Evolutionary conservation across 169 alveolate species (phyloP).

Genomic region (Babesia sp.): DNA sequence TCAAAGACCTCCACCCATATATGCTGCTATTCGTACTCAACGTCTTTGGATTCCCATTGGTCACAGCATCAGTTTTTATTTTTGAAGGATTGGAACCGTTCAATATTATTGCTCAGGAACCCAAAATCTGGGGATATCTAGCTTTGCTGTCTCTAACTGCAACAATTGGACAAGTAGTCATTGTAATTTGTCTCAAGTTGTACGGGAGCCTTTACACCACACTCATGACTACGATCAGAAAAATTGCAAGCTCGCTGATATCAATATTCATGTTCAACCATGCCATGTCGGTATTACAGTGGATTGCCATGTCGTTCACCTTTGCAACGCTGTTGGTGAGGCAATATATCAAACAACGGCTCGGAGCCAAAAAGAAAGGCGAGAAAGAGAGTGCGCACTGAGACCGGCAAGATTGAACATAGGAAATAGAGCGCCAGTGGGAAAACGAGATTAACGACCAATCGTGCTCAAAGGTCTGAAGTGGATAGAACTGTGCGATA

Average conservation of each 20-base stretch:
- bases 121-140: constrained; percentile 48
- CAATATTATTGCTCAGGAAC: constrained; percentile 60
- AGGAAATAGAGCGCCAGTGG: too few relatives aligned
- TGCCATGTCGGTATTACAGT: constrained; percentile 77
- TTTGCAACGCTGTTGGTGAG: constrained; percentile 79
- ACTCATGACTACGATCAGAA: constrained; percentile 85
- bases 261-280: constrained; percentile 85
- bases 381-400: not conserved
- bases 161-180: constrained; percentile 86
- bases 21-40: constrained; percentile 83
- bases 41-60: constrained; percentile 74
- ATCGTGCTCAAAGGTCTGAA: too few relatives aligned
- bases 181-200: constrained; percentile 79
- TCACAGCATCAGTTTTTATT: constrained; percentile 66
- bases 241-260: constrained; percentile 83
- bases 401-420: not conserved
- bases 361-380: not conserved
- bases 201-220: constrained; percentile 88
- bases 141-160: constrained; percentile 79
- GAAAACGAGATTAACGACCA: too few relatives aligned
- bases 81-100: constrained; percentile 83
- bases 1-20: constrained; percentile 78
- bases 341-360: constrained; percentile 63
- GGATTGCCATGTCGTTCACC: constrained; percentile 80
- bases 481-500: too few relatives aligned